A percentile compares a stretch with the other conserved stretches of the same genome.
phyloP scores from a whole-genome alignment of 2,329 filamentous ascomycete genomes.

The Elsinoe necatrix region DNA sequence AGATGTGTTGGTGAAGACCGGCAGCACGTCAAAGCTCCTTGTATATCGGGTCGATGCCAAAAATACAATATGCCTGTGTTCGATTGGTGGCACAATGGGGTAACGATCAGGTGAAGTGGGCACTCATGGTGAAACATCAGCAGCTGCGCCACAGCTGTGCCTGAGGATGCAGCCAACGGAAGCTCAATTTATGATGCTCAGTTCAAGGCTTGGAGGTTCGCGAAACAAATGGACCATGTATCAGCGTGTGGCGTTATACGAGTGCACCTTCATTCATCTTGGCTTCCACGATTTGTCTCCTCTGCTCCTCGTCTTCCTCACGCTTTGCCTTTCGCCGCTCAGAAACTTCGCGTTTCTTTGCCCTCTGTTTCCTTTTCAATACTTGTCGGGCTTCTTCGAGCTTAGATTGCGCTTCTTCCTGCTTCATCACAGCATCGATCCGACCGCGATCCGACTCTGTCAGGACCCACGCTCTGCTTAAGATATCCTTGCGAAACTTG shows the following conservation, averaged over 20 bases:
- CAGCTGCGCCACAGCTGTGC: too few relatives aligned
- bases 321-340: slow-evolving; percentile 28
- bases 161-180: too few relatives aligned
- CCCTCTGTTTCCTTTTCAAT: slow-evolving; percentile 29
- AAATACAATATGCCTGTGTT: too few relatives aligned
- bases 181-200: too few relatives aligned
- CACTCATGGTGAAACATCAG: too few relatives aligned
- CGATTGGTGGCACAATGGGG: too few relatives aligned
- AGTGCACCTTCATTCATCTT: slow-evolving; percentile 36
- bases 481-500: slow-evolving; percentile 41
- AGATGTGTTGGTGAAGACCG: neutral
- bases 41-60: neutral
- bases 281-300: slow-evolving; percentile 32
- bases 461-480: slow-evolving; percentile 48
- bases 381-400: slow-evolving; percentile 29
- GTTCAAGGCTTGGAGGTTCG: too few relatives aligned
- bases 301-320: slow-evolving; percentile 26
- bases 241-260: neutral
- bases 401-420: slow-evolving; percentile 30
- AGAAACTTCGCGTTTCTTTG: slow-evolving; percentile 30
- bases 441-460: slow-evolving; percentile 34
- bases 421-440: slow-evolving; percentile 33
- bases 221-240: too few relatives aligned
- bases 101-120: too few relatives aligned
- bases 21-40: neutral